Conservation (phyloP, 1,139 yeast species). For the Yamadazyma membranifaciens region DNA sequence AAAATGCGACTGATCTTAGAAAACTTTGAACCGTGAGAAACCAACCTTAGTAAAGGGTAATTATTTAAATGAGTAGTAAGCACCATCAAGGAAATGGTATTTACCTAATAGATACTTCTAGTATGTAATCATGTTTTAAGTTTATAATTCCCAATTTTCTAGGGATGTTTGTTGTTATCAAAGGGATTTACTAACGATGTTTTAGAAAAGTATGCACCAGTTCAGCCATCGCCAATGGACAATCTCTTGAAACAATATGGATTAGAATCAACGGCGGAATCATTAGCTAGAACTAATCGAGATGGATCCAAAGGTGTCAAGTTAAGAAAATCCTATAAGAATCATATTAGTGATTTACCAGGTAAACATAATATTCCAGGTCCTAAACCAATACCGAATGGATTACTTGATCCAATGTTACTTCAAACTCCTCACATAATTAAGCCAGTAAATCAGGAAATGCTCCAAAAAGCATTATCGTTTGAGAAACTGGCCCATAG, state of each 20-base stretch:
- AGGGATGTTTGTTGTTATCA: neutral
- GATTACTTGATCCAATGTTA: conserved; percentile 48
- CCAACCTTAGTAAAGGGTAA: no score
- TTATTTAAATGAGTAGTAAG: neutral
- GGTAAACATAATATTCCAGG: conserved; percentile 72
- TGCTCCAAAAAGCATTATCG: conserved; percentile 51
- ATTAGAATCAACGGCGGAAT: conserved; percentile 63
- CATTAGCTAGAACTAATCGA: conserved; percentile 84
- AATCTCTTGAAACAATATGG: conserved; percentile 71
- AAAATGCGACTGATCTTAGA: neutral
- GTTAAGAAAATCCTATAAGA: conserved; percentile 88
- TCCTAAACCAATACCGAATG: conserved; percentile 53
- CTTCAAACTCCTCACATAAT: conserved; percentile 42
- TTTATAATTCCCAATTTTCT: no score
- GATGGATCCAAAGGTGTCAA: conserved; percentile 91
- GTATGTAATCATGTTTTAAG: conserved; percentile 11
- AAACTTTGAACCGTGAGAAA: neutral
- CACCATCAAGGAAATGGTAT: conserved; percentile 3
- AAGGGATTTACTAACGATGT: conserved; percentile 10
- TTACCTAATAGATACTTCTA: conserved; percentile 12
- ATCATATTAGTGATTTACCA: conserved; percentile 82
- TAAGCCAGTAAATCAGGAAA: conserved; percentile 47
- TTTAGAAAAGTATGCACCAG: conserved; percentile 13
- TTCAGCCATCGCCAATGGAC: conserved; percentile 64
- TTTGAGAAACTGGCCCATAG: conserved; percentile 68